Evolutionary conservation across 305 asterid species (phyloP), one percentile per base, ranked within the genome.

Genomic region (Fraxinus velutina): DNA sequence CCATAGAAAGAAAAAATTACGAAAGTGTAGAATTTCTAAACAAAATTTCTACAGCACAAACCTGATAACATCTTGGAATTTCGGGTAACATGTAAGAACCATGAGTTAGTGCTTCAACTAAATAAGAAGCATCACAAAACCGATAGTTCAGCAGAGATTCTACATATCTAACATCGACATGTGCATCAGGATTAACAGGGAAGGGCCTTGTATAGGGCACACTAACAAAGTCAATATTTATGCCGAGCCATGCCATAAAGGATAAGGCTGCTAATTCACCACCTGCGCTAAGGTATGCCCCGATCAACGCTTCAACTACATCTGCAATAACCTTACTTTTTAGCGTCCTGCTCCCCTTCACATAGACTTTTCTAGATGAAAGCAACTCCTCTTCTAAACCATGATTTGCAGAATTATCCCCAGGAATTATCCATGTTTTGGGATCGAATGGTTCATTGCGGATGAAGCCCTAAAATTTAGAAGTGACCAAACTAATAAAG

Each of bases 61-160:
- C 99, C 98, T 95, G 98, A 82, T 92, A 95, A 87, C 98, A 92
- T 73, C 88, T 87, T 0, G 97, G 97, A 80, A 93, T 88, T 82
- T 92, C 97, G 1, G 93, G 93, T 5, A 92, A 85, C 97, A 93
- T 92, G 81, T 88, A 92, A 29, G 99, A 95, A 3, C 97, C 98
- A 60, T 95, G 99, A 4, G 94, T 93, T 8, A 95, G 82, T 2
- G 99, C 99, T 80, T 95, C 99, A 30, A 93, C 93, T 34, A 95
- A 88, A 42, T 92, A 92, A 29, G 97, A 89, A 57, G 89, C 86
- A 78, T 95, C 97, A 0, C 6, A 86, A 52, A 95, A 93, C 39
- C 76, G 66, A 79, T 93, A 93, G 2, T 87, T 82, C 27, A 92
- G 80, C 73, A 92, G 84, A 13, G 90, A 79, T 85, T 95, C 94